Evolutionary conservation across 768 basidiomycete genomes (phyloP), one percentile per base, ranked within the genome.

Genomic region (Suillus lakei): DNA sequence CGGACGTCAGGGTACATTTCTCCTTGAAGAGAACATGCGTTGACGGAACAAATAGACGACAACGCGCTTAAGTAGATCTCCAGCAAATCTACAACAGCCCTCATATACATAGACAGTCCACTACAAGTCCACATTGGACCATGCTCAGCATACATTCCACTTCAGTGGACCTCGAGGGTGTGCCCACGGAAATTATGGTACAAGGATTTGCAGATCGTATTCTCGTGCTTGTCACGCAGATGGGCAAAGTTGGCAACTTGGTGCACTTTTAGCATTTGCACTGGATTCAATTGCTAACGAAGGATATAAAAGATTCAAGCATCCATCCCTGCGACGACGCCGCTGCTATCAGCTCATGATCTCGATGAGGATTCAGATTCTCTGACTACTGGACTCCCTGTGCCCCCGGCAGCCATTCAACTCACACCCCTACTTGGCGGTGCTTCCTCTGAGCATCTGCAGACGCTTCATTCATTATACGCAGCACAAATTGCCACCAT

Each of bases 241-340:
- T 94, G 66, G 92, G 93, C 44, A 96, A 95, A 85, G 90, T 97
- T 15, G 96, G 96, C 63, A 88, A 84, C 73, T 74, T 99, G 79
- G 95, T 97, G 73, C 76, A 79, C 48, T 21, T 61, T 21, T 64
- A 63, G 60, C 38, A 30, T 51, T 68, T 61, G 56, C 44, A 36
- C 46, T 28, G 38, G 63, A 62, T 44, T 38, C 61, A 38, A 43
- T 51, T 34, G 28, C n/a, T 23, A 55, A 41, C 43, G 7, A 46
- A 44, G 38, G 8, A 23, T 65, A 13, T 62, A 46, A 50, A 71
- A 96, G 94, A 91, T 95, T 59, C 93, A 96, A 83, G 91, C 86
- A 43, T 86, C 87, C 9, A 83, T 95, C 21, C 91, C 95, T 13
- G 77, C 85, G 9, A 88, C 90, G 0, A 82, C 80, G 18, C 84